Conservation (phyloP, 2,329 filamentous ascomycete genomes). For the Ceratocystis harringtonii region DNA sequence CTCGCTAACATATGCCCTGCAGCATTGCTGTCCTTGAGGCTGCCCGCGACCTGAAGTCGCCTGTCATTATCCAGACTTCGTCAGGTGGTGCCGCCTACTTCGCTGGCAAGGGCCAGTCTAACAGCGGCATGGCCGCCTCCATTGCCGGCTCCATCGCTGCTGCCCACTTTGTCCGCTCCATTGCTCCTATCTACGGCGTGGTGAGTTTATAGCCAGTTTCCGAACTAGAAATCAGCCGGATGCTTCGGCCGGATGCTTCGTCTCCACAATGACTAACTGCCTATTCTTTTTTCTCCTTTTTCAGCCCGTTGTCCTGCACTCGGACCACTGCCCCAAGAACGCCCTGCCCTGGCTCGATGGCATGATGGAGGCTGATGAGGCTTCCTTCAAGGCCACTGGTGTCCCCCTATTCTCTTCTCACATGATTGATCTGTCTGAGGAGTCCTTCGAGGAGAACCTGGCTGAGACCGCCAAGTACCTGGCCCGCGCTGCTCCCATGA, state of each 20-base stretch:
- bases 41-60: slow-evolving; percentile 78
- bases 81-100: slow-evolving; percentile 92
- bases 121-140: slow-evolving; percentile 69
- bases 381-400: slow-evolving; percentile 82
- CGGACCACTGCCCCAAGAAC: slow-evolving; percentile 99
- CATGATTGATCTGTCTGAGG: slow-evolving; percentile 98
- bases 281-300: not conserved
- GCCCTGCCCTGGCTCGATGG: slow-evolving; percentile 94
- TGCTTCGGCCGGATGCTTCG: not conserved
- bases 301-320: slow-evolving; percentile 74
- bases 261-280: not conserved
- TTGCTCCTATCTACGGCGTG: slow-evolving; percentile 76
- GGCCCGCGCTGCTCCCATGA: slow-evolving; percentile 87
- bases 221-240: not conserved
- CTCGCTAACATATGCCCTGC: slow-evolving; percentile 50
- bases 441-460: slow-evolving; percentile 81
- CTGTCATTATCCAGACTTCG: slow-evolving; percentile 84
- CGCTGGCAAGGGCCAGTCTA: slow-evolving; percentile 75
- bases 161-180: slow-evolving; percentile 81
- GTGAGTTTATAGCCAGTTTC: not conserved
- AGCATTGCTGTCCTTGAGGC: slow-evolving; percentile 76
- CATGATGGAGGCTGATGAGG: slow-evolving; percentile 88
- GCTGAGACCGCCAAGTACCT: slow-evolving; percentile 84
- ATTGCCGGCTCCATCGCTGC: slow-evolving; percentile 77
- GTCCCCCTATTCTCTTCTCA: slow-evolving; percentile 86